These are phyloP conservation scores for Clausena lansium DNA, from an alignment of 345 rosid species.

Conservation along the genomic window DNA sequence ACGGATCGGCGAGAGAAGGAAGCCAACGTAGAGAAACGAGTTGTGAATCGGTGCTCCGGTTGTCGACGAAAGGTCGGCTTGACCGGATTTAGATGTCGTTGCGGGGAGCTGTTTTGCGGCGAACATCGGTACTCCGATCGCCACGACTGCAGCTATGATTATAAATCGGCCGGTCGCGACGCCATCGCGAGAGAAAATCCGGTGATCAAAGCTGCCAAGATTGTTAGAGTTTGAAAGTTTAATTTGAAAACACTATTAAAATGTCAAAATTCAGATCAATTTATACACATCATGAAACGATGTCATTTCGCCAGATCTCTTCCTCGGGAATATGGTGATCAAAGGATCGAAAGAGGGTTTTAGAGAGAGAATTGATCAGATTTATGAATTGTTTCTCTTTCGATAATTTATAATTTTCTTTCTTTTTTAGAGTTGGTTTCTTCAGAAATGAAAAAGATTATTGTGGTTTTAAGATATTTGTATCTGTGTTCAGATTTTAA, in stretches of 20 bases:
- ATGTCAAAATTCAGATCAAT: background rate
- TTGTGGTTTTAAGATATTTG: slow-evolving; percentile 26
- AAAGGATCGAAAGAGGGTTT: background rate
- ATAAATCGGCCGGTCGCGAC: slow-evolving; percentile 86
- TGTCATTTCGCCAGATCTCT: slow-evolving; percentile 12
- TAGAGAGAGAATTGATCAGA: slow-evolving; percentile 2
- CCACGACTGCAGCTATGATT: slow-evolving; percentile 90
- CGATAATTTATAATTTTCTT: slow-evolving; percentile 24
- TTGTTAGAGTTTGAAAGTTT: slow-evolving; percentile 63
- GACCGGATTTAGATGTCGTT: slow-evolving; percentile 96
- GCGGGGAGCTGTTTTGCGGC: slow-evolving; percentile 88
- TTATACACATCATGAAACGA: slow-evolving; percentile 7
- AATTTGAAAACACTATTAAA: background rate
- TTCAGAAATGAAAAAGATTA: slow-evolving; percentile 31
- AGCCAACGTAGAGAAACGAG: slow-evolving; percentile 38
- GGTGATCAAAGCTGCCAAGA: slow-evolving; percentile 94
- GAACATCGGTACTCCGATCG: slow-evolving; percentile 98
- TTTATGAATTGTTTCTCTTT: slow-evolving; percentile 17
- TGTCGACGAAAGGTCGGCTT: slow-evolving; percentile 83
- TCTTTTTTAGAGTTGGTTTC: background rate
- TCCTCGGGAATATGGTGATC: slow-evolving; percentile 14
- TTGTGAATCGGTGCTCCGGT: slow-evolving; percentile 85
- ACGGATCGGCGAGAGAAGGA: slow-evolving; percentile 28
- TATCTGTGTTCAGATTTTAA: background rate
- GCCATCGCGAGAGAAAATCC: slow-evolving; percentile 94